Conservation (phyloP, 129 eudicot genomes). For the Flaveria linearis region DNA sequence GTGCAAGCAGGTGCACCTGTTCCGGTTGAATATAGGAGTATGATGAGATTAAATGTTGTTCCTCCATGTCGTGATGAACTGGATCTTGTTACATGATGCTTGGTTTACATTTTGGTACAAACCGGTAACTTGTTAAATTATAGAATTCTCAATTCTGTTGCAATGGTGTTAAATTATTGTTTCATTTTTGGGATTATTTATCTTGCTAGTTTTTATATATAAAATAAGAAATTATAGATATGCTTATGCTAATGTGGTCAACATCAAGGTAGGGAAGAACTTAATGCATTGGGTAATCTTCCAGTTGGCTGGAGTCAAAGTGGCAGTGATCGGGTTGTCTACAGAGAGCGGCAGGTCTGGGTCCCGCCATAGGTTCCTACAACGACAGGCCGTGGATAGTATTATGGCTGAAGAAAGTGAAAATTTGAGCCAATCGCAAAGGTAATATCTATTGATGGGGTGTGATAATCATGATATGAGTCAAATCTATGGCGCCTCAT, state of each 20-base stretch:
- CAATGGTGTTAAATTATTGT: not conserved
- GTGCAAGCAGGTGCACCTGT: slow-evolving; percentile 65
- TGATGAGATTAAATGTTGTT: slow-evolving; percentile 80
- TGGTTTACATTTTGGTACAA: slow-evolving; percentile 1
- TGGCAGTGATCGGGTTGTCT: slow-evolving; percentile 51
- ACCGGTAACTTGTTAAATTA: not conserved
- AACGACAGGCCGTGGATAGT: slow-evolving; percentile 64
- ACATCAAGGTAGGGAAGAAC: too few relatives aligned
- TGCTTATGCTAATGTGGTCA: too few relatives aligned
- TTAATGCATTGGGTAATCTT: slow-evolving; percentile 38
- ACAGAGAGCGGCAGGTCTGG: slow-evolving; percentile 73
- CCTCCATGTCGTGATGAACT: slow-evolving; percentile 64
- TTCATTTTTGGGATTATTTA: not conserved
- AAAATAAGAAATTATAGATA: too few relatives aligned
- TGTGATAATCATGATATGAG: not conserved
- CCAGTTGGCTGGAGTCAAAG: slow-evolving; percentile 59
- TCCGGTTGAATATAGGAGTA: slow-evolving; percentile 55
- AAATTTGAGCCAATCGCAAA: not conserved
- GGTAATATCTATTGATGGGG: not conserved
- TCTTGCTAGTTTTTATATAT: slow-evolving; percentile 8
- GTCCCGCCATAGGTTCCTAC: slow-evolving; percentile 59
- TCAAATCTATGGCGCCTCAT: not conserved
- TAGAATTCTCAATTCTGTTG: not conserved
- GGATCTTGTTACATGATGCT: slow-evolving; percentile 56
- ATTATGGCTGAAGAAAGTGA: slow-evolving; percentile 61